Conservation (phyloP, 768 basidiomycete species). For the Dendrothele bispora region DNA sequence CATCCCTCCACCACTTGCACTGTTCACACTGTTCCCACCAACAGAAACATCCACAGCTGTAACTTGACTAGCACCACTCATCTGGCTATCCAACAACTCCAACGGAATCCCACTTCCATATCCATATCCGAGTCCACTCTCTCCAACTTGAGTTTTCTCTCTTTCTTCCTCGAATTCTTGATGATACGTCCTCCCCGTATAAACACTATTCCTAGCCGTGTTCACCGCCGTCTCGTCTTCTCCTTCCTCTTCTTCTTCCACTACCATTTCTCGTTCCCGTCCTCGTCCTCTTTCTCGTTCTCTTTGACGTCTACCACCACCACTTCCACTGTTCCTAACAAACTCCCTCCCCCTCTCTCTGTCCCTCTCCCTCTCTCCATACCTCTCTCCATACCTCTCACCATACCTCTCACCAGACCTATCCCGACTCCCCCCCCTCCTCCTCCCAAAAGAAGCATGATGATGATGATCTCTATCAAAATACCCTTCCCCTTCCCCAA, state of each 20-base stretch:
- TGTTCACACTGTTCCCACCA: neutral
- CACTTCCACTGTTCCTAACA: neutral
- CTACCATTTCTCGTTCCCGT: neutral
- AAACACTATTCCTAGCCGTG: neutral
- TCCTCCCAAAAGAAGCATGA: too few relatives aligned
- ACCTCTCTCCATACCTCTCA: neutral
- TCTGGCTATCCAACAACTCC: too few relatives aligned
- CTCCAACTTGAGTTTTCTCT: neutral
- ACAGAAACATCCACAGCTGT: neutral
- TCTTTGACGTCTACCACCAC: neutral
- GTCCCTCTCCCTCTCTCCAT: neutral
- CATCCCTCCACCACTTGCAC: too few relatives aligned
- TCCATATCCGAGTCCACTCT: neutral
- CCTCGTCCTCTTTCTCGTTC: neutral
- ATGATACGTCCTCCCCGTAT: neutral
- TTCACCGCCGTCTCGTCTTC: neutral
- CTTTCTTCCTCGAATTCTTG: conserved; percentile 6
- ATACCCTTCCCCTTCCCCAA: neutral
- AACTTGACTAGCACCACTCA: too few relatives aligned
- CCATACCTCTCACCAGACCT: neutral
- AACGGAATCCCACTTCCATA: too few relatives aligned
- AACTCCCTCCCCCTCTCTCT: neutral
- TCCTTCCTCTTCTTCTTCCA: neutral
- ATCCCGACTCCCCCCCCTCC: neutral
- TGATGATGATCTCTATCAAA: neutral